Percentiles rank a stretch among this genome's conserved stretches.
These are phyloP conservation scores for Trichoderma koningiopsis DNA, from an alignment of 2,329 filamentous ascomycete species.

Conservation along the genomic window DNA sequence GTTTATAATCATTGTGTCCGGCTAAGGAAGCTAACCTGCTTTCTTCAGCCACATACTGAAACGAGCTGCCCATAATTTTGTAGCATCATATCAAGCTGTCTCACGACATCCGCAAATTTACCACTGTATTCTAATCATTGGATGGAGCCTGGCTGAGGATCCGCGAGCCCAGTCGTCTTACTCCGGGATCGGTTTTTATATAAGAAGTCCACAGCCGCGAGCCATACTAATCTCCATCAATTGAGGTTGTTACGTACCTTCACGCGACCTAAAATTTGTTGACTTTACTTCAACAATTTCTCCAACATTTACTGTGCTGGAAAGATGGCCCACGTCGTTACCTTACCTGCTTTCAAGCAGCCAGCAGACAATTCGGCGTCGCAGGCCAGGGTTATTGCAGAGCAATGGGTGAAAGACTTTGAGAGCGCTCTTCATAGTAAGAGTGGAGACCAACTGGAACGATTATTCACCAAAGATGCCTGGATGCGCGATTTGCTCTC, in stretches of 20 bases:
- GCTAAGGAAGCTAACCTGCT: background rate
- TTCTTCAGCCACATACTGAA: background rate
- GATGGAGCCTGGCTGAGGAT: background rate
- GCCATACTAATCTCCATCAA: background rate
- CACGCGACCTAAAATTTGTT: background rate
- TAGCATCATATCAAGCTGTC: background rate
- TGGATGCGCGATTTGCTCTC: constrained; percentile 59
- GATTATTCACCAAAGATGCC: constrained; percentile 42
- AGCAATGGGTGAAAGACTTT: constrained; percentile 1
- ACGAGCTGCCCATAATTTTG: background rate
- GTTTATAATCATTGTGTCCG: background rate
- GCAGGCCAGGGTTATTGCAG: background rate
- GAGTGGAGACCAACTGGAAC: background rate
- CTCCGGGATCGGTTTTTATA: background rate
- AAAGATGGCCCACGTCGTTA: constrained; percentile 5
- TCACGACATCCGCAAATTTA: background rate
- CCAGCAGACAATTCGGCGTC: background rate
- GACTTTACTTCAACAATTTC: background rate
- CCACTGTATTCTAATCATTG: background rate
- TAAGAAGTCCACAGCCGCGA: background rate
- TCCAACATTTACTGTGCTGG: background rate
- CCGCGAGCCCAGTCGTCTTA: background rate
- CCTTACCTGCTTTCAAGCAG: constrained; percentile 7
- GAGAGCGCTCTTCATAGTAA: background rate
- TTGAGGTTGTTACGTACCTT: background rate